Conservation (phyloP, 148 eudicot species). For the Chenopodium formosanum region DNA sequence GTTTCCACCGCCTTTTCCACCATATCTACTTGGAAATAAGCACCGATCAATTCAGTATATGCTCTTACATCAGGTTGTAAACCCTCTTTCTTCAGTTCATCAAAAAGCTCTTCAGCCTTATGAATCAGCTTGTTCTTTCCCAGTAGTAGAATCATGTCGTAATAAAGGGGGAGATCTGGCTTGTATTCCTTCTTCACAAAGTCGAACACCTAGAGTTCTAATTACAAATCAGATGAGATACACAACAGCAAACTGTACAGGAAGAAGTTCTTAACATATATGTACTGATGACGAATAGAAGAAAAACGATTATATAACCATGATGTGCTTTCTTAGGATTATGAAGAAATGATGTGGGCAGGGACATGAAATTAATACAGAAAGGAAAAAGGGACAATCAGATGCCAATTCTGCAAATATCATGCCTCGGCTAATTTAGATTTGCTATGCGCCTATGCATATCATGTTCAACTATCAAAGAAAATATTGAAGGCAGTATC, state of each 20-base stretch:
- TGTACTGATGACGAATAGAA: not conserved
- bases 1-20: constrained; percentile 62
- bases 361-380: not conserved
- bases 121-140: constrained; percentile 58
- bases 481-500: not conserved
- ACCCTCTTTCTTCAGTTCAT: constrained; percentile 54
- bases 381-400: not conserved
- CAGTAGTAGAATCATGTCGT: constrained; percentile 54
- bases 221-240: constrained; percentile 39
- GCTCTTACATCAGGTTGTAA: constrained; percentile 58
- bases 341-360: not conserved
- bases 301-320: too few species aligned
- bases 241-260: constrained; percentile 3
- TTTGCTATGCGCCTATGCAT: not conserved
- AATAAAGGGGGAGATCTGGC: constrained; percentile 46
- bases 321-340: not conserved
- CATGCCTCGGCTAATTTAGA: not conserved
- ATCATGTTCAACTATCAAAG: not conserved
- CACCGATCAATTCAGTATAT: constrained; percentile 70
- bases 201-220: constrained; percentile 60
- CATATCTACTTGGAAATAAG: constrained; percentile 53
- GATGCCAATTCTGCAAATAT: not conserved
- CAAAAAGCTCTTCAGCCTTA: constrained; percentile 50
- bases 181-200: constrained; percentile 59
- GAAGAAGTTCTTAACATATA: not conserved